A percentile compares a stretch with the other conserved stretches of the same genome.
Evolutionary conservation across 164 flowering plant species (phyloP).

Genomic region (grape (Vitis vinifera)): ASM3070453v1 NC_081808.1:3554001-3554500

Average conservation of each 20-base stretch:
- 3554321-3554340: no score
- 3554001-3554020: conserved; percentile 60
- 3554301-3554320: background rate
- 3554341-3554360: no score
- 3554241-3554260: background rate
- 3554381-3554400: no score
- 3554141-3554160: conserved; percentile 33
- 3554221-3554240: conserved; percentile 1
- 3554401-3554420: no score
- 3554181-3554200: conserved; percentile 1
- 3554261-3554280: background rate
- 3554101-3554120: conserved; percentile 59
- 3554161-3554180: conserved; percentile 19
- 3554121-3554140: conserved; percentile 49
- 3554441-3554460: no score
- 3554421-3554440: no score
- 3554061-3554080: conserved; percentile 77
- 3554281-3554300: background rate
- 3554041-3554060: conserved; percentile 79
- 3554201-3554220: background rate
- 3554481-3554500: no score
- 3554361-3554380: no score
- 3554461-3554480: no score
- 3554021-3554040: conserved; percentile 73
- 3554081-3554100: conserved; percentile 71